phyloP scores from a whole-genome alignment of 2,329 filamentous ascomycete genomes.

The Triangularia setosa region DNA sequence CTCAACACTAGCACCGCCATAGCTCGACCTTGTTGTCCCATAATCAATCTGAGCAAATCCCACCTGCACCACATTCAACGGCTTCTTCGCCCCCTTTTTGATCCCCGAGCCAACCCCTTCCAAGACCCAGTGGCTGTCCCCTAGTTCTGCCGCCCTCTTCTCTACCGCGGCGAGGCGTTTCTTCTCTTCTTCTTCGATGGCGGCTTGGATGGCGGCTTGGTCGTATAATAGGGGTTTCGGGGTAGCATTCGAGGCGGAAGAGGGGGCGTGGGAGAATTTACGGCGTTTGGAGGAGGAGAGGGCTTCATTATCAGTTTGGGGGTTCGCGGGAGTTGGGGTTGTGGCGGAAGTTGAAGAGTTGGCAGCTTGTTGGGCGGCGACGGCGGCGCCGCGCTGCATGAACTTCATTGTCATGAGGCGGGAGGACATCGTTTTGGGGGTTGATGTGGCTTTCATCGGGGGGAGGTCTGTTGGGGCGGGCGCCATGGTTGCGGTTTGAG shows the following conservation, averaged over 20 bases:
- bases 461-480: constrained; percentile 17
- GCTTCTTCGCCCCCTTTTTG: constrained; percentile 30
- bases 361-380: constrained; percentile 45
- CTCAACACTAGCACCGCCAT: constrained; percentile 34
- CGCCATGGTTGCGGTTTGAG: constrained; percentile 20
- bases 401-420: constrained; percentile 94
- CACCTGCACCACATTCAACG: constrained; percentile 57
- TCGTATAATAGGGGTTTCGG: constrained; percentile 48
- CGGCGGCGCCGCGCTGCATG: constrained; percentile 82
- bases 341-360: constrained; percentile 12
- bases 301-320: constrained; percentile 41
- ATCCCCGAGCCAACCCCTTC: constrained; percentile 45
- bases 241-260: constrained; percentile 31
- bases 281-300: constrained; percentile 60
- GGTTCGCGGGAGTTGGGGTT: constrained; percentile 35
- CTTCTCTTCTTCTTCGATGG: constrained; percentile 62
- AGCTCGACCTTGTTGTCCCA: background rate
- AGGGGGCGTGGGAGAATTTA: constrained; percentile 44
- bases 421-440: constrained; percentile 71
- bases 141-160: constrained; percentile 56
- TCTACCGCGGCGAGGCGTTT: constrained; percentile 60
- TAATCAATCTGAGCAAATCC: constrained; percentile 50
- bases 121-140: constrained; percentile 74
- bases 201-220: constrained; percentile 57
- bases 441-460: constrained; percentile 31